Percentiles rank a stretch among this genome's conserved stretches.
These are phyloP conservation scores for Blastomyces gilchristii DNA, from an alignment of 2,329 filamentous ascomycete genomes.

Conservation along the genomic window DNA sequence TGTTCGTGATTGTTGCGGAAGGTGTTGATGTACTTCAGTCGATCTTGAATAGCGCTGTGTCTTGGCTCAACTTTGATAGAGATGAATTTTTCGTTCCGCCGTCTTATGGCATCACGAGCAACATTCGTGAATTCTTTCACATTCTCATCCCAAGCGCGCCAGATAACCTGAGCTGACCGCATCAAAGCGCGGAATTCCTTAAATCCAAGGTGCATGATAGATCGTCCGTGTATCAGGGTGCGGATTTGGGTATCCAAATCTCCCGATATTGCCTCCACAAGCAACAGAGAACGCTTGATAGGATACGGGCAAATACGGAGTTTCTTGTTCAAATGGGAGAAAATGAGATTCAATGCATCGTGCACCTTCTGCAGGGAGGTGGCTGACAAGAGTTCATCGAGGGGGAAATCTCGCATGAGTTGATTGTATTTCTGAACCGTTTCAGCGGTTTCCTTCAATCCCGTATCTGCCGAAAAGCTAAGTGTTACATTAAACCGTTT, in stretches of 20 bases:
- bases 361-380: slow-evolving; percentile 80
- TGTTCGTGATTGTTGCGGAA: slow-evolving; percentile 98
- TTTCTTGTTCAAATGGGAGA: slow-evolving; percentile 94
- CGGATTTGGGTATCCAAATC: slow-evolving; percentile 85
- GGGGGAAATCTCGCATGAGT: slow-evolving; percentile 93
- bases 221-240: slow-evolving; percentile 70
- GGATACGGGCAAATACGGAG: slow-evolving; percentile 93
- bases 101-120: slow-evolving; percentile 84
- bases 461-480: slow-evolving; percentile 92
- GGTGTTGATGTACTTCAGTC: slow-evolving; percentile 84
- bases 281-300: slow-evolving; percentile 74
- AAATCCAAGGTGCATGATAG: slow-evolving; percentile 86
- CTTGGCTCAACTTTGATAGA: slow-evolving; percentile 90
- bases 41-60: slow-evolving; percentile 79
- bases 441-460: slow-evolving; percentile 89
- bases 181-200: slow-evolving; percentile 81
- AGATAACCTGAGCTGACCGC: slow-evolving; percentile 73
- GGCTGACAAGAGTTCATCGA: slow-evolving; percentile 88
- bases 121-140: slow-evolving; percentile 97
- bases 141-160: slow-evolving; percentile 87
- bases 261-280: slow-evolving; percentile 94
- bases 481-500: slow-evolving; percentile 97
- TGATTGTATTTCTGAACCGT: slow-evolving; percentile 98
- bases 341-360: slow-evolving; percentile 81
- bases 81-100: slow-evolving; percentile 95